Percentiles rank a stretch among this genome's conserved stretches.
These are phyloP conservation scores for Xylogone sp. DNA, from an alignment of 2,329 filamentous ascomycete genomes.

Conservation along the genomic window DNA sequence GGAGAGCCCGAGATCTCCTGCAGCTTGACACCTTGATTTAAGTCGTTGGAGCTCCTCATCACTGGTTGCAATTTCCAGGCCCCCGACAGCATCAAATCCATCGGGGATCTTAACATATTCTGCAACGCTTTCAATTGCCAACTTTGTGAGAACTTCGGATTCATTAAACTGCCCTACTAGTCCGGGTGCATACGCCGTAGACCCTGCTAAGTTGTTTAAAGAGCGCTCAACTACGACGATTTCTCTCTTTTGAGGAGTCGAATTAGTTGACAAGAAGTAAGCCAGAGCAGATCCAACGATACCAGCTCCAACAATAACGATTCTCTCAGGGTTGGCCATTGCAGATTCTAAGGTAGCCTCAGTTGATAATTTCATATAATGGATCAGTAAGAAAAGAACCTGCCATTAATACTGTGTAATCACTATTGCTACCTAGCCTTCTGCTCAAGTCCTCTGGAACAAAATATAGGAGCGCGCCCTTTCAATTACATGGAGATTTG, in stretches of 20 bases:
- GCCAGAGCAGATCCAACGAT: slow-evolving; percentile 32
- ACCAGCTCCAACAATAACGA: slow-evolving; percentile 11
- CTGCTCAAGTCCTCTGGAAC: no score
- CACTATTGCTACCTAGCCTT: no score
- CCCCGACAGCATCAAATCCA: not conserved
- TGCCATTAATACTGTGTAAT: no score
- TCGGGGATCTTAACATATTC: not conserved
- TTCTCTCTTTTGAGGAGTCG: slow-evolving; percentile 12
- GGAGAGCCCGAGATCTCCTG: not conserved
- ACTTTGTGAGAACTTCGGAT: slow-evolving; percentile 24
- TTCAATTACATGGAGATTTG: slow-evolving; percentile 16
- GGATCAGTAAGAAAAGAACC: no score
- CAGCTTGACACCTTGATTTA: not conserved
- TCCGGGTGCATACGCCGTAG: slow-evolving; percentile 30
- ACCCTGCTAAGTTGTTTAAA: slow-evolving; percentile 22
- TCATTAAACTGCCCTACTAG: slow-evolving; percentile 33
- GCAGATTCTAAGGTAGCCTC: no score
- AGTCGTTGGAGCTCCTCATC: not conserved
- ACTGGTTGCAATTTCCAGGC: not conserved
- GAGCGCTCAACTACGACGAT: slow-evolving; percentile 10
- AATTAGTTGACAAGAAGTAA: slow-evolving; percentile 24
- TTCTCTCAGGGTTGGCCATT: slow-evolving; percentile 35
- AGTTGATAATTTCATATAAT: no score
- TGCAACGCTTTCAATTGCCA: slow-evolving; percentile 24
- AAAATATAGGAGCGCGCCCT: no score